Evolutionary conservation across 176 grass and related monocot genomes (phyloP).

Genomic region (Aegilops speltoides): DNA sequence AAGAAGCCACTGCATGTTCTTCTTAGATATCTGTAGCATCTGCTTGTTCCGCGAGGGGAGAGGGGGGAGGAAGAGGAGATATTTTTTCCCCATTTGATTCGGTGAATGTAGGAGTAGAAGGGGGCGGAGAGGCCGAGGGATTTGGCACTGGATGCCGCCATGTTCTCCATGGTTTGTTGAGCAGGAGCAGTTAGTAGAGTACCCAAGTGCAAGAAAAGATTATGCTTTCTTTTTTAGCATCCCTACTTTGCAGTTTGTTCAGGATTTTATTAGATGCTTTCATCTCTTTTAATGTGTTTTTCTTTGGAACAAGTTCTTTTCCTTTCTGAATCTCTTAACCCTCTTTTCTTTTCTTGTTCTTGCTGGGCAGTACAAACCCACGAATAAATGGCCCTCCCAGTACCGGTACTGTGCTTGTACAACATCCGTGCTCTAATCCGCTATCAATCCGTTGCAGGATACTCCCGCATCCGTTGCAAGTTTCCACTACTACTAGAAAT

Average conservation of each 20-base stretch:
- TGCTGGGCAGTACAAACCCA: background rate
- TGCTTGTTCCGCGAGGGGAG: background rate
- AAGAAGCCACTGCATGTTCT: background rate
- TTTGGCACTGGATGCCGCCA: background rate
- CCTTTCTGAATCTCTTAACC: background rate
- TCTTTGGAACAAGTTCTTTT: background rate
- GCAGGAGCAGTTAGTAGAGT: background rate
- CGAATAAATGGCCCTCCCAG: background rate
- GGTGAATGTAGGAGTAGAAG: background rate
- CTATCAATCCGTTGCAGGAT: background rate
- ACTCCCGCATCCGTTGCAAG: background rate
- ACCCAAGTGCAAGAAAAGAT: background rate
- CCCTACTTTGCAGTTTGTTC: background rate
- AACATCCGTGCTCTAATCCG: background rate
- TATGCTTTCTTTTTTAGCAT: conserved; percentile 12
- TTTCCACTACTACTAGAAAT: background rate
- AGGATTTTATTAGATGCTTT: background rate
- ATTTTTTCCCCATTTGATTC: background rate
- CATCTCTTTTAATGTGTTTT: background rate
- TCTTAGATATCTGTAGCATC: background rate
- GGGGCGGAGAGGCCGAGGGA: background rate
- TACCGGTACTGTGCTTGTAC: background rate
- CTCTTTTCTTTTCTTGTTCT: background rate
- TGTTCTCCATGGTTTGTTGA: background rate
- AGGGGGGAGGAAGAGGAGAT: too few relatives aligned